Conservation (phyloP, 1,284 basidiomycete species). For the Ceratobasidium theobromae region DNA sequence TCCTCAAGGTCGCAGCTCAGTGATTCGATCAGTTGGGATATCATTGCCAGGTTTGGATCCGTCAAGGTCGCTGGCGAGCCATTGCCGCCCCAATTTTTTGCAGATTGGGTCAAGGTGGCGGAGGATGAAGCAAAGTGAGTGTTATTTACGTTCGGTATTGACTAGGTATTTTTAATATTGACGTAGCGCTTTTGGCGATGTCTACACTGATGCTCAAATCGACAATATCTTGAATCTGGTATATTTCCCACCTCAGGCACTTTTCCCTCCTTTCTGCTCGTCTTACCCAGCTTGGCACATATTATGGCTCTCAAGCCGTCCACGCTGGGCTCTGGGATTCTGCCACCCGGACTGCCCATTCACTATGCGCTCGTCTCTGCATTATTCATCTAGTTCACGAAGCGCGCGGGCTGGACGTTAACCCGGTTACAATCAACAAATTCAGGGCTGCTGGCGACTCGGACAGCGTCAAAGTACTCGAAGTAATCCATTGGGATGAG, state of each 20-base stretch:
- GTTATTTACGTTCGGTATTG: too few species aligned
- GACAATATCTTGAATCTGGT: background rate
- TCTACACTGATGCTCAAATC: background rate
- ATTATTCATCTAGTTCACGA: conserved; percentile 92
- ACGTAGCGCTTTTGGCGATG: background rate
- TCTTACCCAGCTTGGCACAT: conserved; percentile 64
- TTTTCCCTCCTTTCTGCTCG: conserved; percentile 62
- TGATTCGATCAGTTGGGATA: conserved; percentile 63
- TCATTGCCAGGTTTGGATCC: conserved; percentile 74
- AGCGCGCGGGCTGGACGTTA: conserved; percentile 84
- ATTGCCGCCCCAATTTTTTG: conserved; percentile 73
- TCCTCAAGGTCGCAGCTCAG: too few species aligned
- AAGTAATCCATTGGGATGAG: conserved; percentile 82
- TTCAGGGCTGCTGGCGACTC: conserved; percentile 69
- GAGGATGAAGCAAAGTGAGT: conserved; percentile 79
- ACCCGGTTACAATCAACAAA: conserved; percentile 79
- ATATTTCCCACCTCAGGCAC: conserved; percentile 44
- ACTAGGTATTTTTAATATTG: background rate
- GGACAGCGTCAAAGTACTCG: conserved; percentile 69
- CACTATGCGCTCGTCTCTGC: conserved; percentile 73
- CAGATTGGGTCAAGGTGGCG: conserved; percentile 78
- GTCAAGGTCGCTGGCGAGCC: conserved; percentile 46
- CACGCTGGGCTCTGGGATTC: conserved; percentile 83
- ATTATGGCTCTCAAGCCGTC: conserved; percentile 74
- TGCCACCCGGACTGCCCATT: conserved; percentile 69